A percentile compares a stretch with the other conserved stretches of the same genome.
Conservation (phyloP, 768 basidiomycete species). For the Suillus lakei region DNA sequence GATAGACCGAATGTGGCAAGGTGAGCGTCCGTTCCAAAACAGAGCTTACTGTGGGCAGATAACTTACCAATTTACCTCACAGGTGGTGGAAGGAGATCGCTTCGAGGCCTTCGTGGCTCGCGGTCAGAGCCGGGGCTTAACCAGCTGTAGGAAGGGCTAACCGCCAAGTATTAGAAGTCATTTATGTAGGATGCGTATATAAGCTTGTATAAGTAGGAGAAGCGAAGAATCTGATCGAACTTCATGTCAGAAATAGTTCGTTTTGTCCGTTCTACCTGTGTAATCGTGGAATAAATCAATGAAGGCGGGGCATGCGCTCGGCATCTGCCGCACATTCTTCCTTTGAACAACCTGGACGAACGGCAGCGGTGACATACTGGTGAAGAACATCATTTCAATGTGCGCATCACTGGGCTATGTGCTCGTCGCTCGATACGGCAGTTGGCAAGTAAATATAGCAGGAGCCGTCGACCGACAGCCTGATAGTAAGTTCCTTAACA, state of each 20-base stretch:
- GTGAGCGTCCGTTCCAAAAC: constrained; percentile 12
- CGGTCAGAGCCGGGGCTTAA: constrained; percentile 44
- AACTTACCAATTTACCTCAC: constrained; percentile 2
- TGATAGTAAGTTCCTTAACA: too few relatives aligned
- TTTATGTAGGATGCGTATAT: background rate
- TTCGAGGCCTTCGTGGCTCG: constrained; percentile 51
- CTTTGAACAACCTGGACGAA: too few relatives aligned
- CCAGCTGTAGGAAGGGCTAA: background rate
- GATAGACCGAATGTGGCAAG: constrained; percentile 32
- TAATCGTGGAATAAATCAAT: too few relatives aligned
- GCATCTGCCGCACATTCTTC: background rate
- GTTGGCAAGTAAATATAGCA: too few relatives aligned
- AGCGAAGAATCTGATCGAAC: background rate
- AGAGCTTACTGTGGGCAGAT: too few relatives aligned
- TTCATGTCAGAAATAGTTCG: background rate
- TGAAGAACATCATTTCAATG: too few relatives aligned
- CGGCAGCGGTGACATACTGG: too few relatives aligned
- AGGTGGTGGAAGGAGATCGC: constrained; percentile 60
- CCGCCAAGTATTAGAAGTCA: background rate
- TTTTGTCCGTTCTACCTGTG: background rate
- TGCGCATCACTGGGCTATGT: too few relatives aligned
- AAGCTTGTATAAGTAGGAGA: background rate
- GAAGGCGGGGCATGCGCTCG: background rate
- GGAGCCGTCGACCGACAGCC: too few relatives aligned
- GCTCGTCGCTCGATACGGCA: too few relatives aligned